These are phyloP conservation scores for Tolypocladium tropicale DNA, from an alignment of 2,329 filamentous ascomycete species.

Conservation along the genomic window DNA sequence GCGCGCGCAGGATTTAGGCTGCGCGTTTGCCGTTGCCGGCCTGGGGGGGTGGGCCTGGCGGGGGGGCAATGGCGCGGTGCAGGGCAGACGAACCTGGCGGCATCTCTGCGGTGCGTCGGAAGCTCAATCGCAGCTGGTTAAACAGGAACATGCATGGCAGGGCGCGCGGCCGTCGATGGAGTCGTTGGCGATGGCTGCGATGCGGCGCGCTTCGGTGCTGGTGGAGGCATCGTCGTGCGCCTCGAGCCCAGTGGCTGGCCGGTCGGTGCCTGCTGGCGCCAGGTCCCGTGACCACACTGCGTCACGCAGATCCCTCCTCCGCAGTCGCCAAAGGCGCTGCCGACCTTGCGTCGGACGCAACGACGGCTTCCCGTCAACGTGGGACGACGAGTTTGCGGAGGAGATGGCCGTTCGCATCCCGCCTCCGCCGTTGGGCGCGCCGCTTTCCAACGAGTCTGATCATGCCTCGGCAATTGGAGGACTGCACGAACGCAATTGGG, in stretches of 20 bases:
- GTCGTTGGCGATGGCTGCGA: neutral
- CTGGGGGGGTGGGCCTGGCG: neutral
- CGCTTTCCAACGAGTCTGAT: too few relatives aligned
- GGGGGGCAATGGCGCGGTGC: neutral
- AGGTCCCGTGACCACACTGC: neutral
- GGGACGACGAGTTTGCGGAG: too few relatives aligned
- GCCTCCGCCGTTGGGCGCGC: too few relatives aligned
- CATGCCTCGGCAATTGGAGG: too few relatives aligned
- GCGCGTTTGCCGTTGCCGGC: neutral
- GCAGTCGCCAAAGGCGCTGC: too few relatives aligned
- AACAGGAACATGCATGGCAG: slow-evolving; percentile 2
- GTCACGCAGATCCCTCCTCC: neutral
- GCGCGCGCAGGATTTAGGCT: neutral
- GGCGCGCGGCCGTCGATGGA: neutral
- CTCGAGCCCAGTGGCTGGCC: neutral
- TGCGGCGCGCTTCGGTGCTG: neutral
- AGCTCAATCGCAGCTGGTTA: neutral
- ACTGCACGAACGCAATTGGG: too few relatives aligned
- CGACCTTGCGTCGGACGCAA: too few relatives aligned
- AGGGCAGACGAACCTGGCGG: slow-evolving; percentile 13
- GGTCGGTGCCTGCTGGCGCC: neutral
- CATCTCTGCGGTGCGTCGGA: slow-evolving; percentile 8
- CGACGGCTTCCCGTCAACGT: too few relatives aligned
- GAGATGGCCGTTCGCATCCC: too few relatives aligned
- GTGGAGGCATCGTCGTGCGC: neutral